Conservation (phyloP, 192 early-diverging fungal species). For the Coemansia sp. region DNA sequence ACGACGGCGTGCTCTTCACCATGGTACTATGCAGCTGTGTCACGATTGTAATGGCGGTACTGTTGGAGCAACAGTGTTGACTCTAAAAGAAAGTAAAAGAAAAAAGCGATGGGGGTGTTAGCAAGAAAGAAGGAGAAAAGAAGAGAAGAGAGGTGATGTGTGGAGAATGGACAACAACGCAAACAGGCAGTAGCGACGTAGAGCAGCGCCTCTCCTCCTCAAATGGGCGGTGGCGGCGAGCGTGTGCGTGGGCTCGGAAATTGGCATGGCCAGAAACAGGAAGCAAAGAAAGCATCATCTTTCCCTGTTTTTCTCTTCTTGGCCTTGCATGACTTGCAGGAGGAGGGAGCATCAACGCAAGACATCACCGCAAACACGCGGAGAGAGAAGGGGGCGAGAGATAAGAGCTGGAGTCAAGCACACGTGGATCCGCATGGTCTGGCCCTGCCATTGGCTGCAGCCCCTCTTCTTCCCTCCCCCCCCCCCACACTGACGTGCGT, state of each 20-base stretch:
- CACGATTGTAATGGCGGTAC: background rate
- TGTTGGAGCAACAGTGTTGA: background rate
- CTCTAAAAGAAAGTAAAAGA: slow-evolving; percentile 1
- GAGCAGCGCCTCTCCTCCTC: background rate
- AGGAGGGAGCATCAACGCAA: too few species aligned
- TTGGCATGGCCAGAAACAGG: slow-evolving; percentile 2
- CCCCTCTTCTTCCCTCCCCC: too few species aligned
- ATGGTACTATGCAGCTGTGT: slow-evolving; percentile 19
- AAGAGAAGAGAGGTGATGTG: background rate
- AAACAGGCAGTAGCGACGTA: slow-evolving; percentile 4
- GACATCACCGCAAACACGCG: too few species aligned
- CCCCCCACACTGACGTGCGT: too few species aligned
- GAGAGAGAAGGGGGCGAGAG: too few species aligned
- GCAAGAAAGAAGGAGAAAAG: background rate
- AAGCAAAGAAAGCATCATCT: background rate
- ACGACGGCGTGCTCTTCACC: slow-evolving; percentile 48
- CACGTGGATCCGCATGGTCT: too few species aligned
- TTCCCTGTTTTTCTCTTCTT: background rate
- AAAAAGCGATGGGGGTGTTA: background rate
- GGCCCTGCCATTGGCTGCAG: too few species aligned
- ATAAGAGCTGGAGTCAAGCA: too few species aligned
- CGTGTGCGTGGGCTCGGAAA: background rate
- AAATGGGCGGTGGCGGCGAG: background rate
- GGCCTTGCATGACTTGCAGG: too few species aligned
- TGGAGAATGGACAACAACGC: background rate